These are phyloP conservation scores for Penicillium sp. DNA, from an alignment of 2,329 filamentous ascomycete species.

Conservation along the genomic window DNA sequence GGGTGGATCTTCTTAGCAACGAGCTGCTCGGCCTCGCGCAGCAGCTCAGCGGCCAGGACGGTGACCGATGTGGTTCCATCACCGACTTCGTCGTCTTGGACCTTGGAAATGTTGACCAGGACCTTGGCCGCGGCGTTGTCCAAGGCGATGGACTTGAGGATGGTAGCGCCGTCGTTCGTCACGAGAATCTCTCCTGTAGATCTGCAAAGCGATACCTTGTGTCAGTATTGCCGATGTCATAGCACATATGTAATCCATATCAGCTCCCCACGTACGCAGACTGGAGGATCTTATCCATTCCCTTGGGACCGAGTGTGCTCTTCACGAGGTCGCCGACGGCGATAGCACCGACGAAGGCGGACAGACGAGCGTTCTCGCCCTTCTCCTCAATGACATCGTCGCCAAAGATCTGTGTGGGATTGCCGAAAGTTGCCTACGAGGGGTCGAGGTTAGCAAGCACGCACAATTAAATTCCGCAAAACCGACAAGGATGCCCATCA, in stretches of 20 bases:
- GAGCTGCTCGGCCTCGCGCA: conserved; percentile 94
- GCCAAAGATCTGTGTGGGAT: conserved; percentile 96
- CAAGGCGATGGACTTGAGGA: conserved; percentile 95
- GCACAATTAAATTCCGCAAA: not conserved
- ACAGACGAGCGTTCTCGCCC: conserved; percentile 97
- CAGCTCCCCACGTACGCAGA: conserved; percentile 69
- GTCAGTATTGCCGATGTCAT: conserved; percentile 17
- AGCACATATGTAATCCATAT: conserved; percentile 11
- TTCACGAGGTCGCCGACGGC: conserved; percentile 97
- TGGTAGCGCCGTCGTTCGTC: conserved; percentile 97
- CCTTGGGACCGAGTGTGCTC: conserved; percentile 94
- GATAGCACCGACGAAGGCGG: conserved; percentile 97
- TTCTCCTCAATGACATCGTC: conserved; percentile 97
- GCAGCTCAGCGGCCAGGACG: conserved; percentile 89
- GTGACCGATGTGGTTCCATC: conserved; percentile 98
- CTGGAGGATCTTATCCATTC: conserved; percentile 98
- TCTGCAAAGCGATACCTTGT: conserved; percentile 46
- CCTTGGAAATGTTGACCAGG: conserved; percentile 98
- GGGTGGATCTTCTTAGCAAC: conserved; percentile 99
- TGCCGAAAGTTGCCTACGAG: conserved; percentile 50
- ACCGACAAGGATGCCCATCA: no score
- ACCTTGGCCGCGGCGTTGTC: conserved; percentile 99
- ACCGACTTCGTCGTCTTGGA: conserved; percentile 97
- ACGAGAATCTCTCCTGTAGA: conserved; percentile 98
- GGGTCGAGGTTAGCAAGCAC: conserved; percentile 9